These are phyloP conservation scores for Teratosphaeria gauchensis DNA, from an alignment of 2,329 filamentous ascomycete genomes.

Conservation along the genomic window DNA sequence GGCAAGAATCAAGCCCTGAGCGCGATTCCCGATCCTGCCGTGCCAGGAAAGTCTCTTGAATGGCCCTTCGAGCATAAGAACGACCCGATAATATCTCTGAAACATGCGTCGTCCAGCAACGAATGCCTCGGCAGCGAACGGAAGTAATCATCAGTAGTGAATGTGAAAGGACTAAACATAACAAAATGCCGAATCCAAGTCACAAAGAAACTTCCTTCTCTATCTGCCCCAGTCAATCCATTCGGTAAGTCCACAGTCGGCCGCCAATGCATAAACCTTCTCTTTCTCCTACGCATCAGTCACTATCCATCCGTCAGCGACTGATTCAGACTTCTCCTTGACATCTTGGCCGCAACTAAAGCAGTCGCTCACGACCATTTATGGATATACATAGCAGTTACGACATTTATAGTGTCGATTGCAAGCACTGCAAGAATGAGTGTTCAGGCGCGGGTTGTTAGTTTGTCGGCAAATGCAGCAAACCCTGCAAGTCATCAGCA, in stretches of 20 bases:
- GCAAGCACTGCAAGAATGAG: neutral
- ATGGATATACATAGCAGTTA: neutral
- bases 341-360: neutral
- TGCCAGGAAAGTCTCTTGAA: neutral
- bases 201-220: neutral
- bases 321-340: neutral
- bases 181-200: neutral
- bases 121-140: neutral
- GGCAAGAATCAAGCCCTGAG: neutral
- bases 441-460: neutral
- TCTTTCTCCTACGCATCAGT: neutral
- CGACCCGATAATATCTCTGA: too few species aligned
- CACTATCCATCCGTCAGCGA: neutral
- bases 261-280: neutral
- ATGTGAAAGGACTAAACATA: neutral
- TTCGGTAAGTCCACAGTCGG: too few species aligned
- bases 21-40: neutral
- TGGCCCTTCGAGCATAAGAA: too few species aligned
- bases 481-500: neutral
- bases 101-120: too few species aligned
- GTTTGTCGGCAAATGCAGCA: neutral
- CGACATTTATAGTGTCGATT: neutral
- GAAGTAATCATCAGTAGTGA: neutral
- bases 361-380: neutral
- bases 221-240: neutral